A percentile compares a stretch with the other conserved stretches of the same genome.
phyloP scores from a whole-genome alignment of 106 monocot genomes.

The Allium fistulosum region DNA sequence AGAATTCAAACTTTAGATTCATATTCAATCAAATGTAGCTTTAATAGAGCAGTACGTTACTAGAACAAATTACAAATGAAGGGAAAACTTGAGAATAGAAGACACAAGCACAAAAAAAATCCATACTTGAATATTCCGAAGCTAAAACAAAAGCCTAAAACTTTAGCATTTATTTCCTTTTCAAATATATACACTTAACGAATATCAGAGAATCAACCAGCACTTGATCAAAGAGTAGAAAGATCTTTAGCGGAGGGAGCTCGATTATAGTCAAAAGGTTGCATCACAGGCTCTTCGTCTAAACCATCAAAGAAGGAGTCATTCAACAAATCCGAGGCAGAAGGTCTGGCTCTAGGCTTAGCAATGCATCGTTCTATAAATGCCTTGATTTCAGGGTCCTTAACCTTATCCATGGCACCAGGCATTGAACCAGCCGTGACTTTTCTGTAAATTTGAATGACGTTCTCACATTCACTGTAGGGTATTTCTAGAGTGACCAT shows the following conservation, averaged over 20 bases:
- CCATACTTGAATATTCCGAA: no score
- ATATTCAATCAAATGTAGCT: no score
- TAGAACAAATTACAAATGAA: no score
- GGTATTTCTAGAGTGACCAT: slow-evolving; percentile 74
- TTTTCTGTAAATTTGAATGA: slow-evolving; percentile 63
- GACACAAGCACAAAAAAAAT: no score
- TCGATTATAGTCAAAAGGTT: not conserved
- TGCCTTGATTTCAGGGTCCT: slow-evolving; percentile 39
- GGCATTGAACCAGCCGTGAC: slow-evolving; percentile 45
- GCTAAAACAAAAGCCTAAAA: no score
- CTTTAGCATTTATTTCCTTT: no score
- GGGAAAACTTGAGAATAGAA: no score
- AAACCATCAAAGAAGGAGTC: slow-evolving; percentile 73
- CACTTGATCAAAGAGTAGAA: not conserved
- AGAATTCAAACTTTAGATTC: no score
- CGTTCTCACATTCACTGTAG: slow-evolving; percentile 65
- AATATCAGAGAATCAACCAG: no score
- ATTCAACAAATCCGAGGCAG: slow-evolving; percentile 59
- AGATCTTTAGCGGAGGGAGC: slow-evolving; percentile 6
- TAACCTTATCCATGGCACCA: slow-evolving; percentile 34
- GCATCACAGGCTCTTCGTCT: slow-evolving; percentile 13
- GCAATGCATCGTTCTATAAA: slow-evolving; percentile 80
- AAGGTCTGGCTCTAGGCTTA: slow-evolving; percentile 40
- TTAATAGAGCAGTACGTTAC: no score
- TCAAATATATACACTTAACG: no score